These are phyloP conservation scores for Malassezia yamatoensis DNA, from an alignment of 1,284 basidiomycete species.

Conservation along the genomic window DNA sequence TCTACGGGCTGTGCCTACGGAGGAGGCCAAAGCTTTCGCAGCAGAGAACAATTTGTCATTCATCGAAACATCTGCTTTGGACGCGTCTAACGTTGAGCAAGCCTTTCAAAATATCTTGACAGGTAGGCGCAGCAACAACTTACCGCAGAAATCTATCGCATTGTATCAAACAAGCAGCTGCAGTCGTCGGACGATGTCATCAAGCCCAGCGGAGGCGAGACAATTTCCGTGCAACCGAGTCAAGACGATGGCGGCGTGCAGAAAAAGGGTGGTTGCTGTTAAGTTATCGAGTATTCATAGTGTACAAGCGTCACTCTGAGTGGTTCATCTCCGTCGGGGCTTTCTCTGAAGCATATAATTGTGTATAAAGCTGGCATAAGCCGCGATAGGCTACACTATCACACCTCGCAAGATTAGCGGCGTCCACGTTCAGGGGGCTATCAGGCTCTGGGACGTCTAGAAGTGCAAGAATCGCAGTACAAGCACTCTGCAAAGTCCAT, in stretches of 20 bases:
- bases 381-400: slow-evolving; percentile 27
- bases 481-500: slow-evolving; percentile 42
- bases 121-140: slow-evolving; percentile 54
- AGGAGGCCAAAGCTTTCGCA: slow-evolving; percentile 51
- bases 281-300: slow-evolving; percentile 2
- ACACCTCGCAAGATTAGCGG: slow-evolving; percentile 32
- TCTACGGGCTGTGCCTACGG: slow-evolving; percentile 85
- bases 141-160: slow-evolving; percentile 46
- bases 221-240: slow-evolving; percentile 47
- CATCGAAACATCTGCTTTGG: slow-evolving; percentile 98
- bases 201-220: slow-evolving; percentile 47
- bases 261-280: slow-evolving; percentile 48
- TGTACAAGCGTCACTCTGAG: not conserved
- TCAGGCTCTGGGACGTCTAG: slow-evolving; percentile 45
- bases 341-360: slow-evolving; percentile 1
- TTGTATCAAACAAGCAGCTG: slow-evolving; percentile 48
- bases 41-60: slow-evolving; percentile 70
- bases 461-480: slow-evolving; percentile 41
- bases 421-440: slow-evolving; percentile 47
- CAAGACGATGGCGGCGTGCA: slow-evolving; percentile 43
- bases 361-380: slow-evolving; percentile 32
- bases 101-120: slow-evolving; percentile 93
- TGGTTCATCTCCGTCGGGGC: not conserved
- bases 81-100: slow-evolving; percentile 89
- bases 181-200: slow-evolving; percentile 47